Evolutionary conservation across 2,329 filamentous ascomycete genomes (phyloP).

Genomic region (Arthrobotrys iridis): DNA sequence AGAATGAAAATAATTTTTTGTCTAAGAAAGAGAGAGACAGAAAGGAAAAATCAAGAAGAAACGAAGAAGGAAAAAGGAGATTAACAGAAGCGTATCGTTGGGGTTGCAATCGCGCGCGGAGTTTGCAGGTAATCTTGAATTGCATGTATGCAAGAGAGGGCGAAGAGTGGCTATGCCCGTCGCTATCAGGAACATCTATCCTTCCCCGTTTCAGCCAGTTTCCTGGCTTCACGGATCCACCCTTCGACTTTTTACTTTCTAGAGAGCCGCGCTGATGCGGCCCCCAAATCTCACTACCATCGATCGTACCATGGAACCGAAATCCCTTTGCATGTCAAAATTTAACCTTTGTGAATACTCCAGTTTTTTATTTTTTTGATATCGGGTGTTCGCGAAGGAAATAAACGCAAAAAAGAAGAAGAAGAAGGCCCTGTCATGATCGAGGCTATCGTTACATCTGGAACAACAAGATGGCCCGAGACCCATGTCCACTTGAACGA

Average conservation of each 20-base stretch:
- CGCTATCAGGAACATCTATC: constrained; percentile 42
- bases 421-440: neutral
- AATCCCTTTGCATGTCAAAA: too few species aligned
- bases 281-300: neutral
- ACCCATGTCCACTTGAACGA: constrained; percentile 1
- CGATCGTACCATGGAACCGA: neutral
- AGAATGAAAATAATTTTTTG: neutral
- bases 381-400: neutral
- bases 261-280: constrained; percentile 39
- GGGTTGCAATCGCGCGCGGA: constrained; percentile 13
- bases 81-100: constrained; percentile 9
- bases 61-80: constrained; percentile 2
- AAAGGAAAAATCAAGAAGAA: neutral
- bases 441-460: constrained; percentile 10
- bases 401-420: neutral
- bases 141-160: constrained; percentile 1
- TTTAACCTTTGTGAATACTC: too few species aligned
- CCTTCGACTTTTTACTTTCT: neutral
- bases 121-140: neutral
- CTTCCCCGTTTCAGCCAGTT: neutral
- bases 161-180: constrained; percentile 46
- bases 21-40: neutral
- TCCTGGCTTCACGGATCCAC: constrained; percentile 18
- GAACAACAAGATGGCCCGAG: neutral
- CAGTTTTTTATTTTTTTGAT: too few species aligned